Base-by-base conservation (phyloP, 257 asterid species). In the Solanum tarijense region DNA sequence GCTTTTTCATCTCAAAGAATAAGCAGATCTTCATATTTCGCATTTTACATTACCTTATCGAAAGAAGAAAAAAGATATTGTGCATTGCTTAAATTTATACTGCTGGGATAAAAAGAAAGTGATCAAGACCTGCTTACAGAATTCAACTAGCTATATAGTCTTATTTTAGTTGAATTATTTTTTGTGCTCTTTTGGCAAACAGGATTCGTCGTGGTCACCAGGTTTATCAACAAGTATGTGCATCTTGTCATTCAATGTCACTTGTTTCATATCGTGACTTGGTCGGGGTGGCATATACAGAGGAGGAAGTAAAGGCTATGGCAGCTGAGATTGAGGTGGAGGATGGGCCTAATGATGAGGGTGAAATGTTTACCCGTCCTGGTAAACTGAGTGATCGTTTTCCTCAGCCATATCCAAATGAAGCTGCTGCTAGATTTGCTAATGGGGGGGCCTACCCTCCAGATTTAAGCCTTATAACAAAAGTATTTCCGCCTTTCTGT, bases 371-470 rank as follows among this genome's bases (percentile, higher is more conserved):
- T 87, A 91, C 96, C 36, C 98, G 98, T 84, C 98, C 98, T 84
- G 98, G 98, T 25, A 96, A 94, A 92, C 92, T 96, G 89, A 96
- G 98, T 35, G 98, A 96, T 84, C 98, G 96, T 87, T 92, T 95
- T 89, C 98, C 98, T 66, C 94, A 94, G 93, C 98, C 98, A 79
- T 96, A 96, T 89, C 12, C 94, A 66, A 96, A 96, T 89, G 98
- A 96, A 89, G 92, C 92, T 65, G 98, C 98, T 16, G 98, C 98
- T 90, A 92, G 98, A 91, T 94, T 94, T 91, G 98, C 98, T 34
- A 94, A 96, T 89, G 98, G 98, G 87, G 98, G 98, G 75, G 98
- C 98, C 88, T 96, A 96, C 91, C 98, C 98, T 90, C 98, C 98
- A 48, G 98, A 95, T 91, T 86, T 95, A 90, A 95, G 98, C 92